These are phyloP conservation scores for Heliocybe sulcata DNA, from an alignment of 1,284 basidiomycete genomes.

Conservation along the genomic window DNA sequence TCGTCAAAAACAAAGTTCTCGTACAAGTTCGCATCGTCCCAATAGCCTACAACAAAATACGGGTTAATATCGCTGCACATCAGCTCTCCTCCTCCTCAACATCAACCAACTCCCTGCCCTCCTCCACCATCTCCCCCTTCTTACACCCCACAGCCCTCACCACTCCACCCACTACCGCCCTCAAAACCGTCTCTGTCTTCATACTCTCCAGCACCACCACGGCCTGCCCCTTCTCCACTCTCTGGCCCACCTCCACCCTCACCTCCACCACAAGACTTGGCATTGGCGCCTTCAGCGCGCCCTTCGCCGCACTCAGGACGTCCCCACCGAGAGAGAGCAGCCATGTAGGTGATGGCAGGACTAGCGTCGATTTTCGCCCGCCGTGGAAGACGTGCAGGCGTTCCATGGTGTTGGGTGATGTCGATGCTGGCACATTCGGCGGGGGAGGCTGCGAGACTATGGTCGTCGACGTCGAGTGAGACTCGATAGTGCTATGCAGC, in stretches of 20 bases:
- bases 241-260: conserved; percentile 67
- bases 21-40: too few species aligned
- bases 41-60: too few species aligned
- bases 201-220: conserved; percentile 88
- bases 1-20: too few species aligned
- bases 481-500: conserved; percentile 43
- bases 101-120: conserved; percentile 74
- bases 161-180: conserved; percentile 60
- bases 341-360: conserved; percentile 61
- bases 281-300: conserved; percentile 75
- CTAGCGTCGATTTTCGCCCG: conserved; percentile 51
- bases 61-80: neutral
- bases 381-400: conserved; percentile 63
- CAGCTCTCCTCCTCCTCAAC: conserved; percentile 33
- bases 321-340: conserved; percentile 54
- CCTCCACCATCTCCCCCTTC: conserved; percentile 85
- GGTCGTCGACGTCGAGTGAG: conserved; percentile 44
- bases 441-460: conserved; percentile 64
- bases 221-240: conserved; percentile 74
- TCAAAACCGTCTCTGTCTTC: conserved; percentile 91
- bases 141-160: conserved; percentile 68
- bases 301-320: conserved; percentile 40
- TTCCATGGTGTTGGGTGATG: conserved; percentile 48
- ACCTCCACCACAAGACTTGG: conserved; percentile 86
- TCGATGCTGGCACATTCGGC: conserved; percentile 40